Evolutionary conservation across 345 rosid species (phyloP).

Genomic region (Reutealis trisperma): DNA sequence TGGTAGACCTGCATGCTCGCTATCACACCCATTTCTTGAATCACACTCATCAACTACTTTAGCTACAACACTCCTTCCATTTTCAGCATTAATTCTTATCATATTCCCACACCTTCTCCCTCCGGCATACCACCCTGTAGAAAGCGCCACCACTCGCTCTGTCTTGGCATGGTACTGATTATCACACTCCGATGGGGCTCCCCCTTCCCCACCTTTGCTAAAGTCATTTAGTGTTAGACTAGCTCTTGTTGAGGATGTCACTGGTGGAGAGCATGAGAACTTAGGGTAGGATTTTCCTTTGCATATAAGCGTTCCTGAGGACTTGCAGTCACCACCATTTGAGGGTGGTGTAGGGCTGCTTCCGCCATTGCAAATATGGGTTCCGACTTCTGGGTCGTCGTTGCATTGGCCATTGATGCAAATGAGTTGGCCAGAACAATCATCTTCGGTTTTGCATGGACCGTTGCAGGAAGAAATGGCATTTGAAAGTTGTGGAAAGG

Average conservation of each 20-base stretch:
- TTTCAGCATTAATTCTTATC: conserved; percentile 31
- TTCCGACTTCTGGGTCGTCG: conserved; percentile 39
- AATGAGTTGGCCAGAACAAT: conserved; percentile 42
- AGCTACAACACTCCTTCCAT: conserved; percentile 24
- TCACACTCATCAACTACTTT: conserved; percentile 51
- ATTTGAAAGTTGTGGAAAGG: conserved; percentile 4
- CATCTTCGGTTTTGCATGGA: conserved; percentile 32
- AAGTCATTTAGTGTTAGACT: conserved; percentile 38
- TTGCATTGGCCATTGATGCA: conserved; percentile 40
- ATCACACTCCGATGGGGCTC: conserved; percentile 37
- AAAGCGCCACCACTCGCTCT: conserved; percentile 37
- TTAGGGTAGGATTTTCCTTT: not conserved
- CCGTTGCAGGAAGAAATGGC: conserved; percentile 45
- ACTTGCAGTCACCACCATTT: conserved; percentile 11
- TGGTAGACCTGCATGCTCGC: conserved; percentile 36
- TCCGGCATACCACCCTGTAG: conserved; percentile 37
- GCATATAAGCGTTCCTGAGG: conserved; percentile 27
- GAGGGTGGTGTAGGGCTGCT: not conserved
- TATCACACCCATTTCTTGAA: conserved; percentile 38
- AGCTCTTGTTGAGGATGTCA: conserved; percentile 28
- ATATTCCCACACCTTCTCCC: conserved; percentile 36
- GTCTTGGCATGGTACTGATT: conserved; percentile 17
- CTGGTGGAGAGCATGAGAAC: conserved; percentile 39
- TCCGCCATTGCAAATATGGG: conserved; percentile 27
- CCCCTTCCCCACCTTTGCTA: conserved; percentile 37